Evolutionary conservation across 2,329 filamentous ascomycete genomes (phyloP).

Genomic region (Pseudocercospora pini-densiflorae): DNA sequence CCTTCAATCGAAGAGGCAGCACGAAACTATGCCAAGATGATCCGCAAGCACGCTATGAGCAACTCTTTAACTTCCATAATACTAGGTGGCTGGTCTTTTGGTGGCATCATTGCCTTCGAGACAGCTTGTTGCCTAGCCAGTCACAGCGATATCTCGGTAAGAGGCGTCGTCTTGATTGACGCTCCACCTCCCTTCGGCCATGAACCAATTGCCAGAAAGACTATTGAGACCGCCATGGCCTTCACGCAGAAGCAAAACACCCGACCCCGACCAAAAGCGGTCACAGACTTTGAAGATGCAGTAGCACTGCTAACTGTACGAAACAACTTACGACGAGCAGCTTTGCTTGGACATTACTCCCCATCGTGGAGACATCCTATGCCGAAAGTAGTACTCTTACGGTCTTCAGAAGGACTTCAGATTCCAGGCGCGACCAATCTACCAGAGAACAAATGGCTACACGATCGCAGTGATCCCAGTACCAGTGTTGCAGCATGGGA

Average conservation of each 20-base stretch:
- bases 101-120: constrained; percentile 18
- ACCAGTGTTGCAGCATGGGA: constrained; percentile 13
- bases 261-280: constrained; percentile 3
- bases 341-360: constrained; percentile 11
- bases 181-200: constrained; percentile 13
- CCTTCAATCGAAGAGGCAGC: constrained; percentile 13
- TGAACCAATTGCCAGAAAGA: constrained; percentile 13
- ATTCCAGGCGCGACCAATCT: neutral
- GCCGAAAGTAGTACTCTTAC: constrained; percentile 7
- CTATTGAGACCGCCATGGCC: constrained; percentile 15
- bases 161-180: constrained; percentile 17
- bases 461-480: constrained; percentile 13
- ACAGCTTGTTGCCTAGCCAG: constrained; percentile 7
- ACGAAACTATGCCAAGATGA: constrained; percentile 3
- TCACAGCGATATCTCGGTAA: neutral
- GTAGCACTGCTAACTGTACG: constrained; percentile 13
- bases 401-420: constrained; percentile 12
- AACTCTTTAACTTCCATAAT: neutral
- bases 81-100: constrained; percentile 17
- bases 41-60: neutral
- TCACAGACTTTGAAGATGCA: constrained; percentile 15
- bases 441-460: constrained; percentile 15
- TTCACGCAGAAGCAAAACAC: constrained; percentile 3
- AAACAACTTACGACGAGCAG: constrained; percentile 17
- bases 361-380: constrained; percentile 5